Evolutionary conservation across 768 basidiomycete genomes (phyloP).

Genomic region (Mycena metata): DNA sequence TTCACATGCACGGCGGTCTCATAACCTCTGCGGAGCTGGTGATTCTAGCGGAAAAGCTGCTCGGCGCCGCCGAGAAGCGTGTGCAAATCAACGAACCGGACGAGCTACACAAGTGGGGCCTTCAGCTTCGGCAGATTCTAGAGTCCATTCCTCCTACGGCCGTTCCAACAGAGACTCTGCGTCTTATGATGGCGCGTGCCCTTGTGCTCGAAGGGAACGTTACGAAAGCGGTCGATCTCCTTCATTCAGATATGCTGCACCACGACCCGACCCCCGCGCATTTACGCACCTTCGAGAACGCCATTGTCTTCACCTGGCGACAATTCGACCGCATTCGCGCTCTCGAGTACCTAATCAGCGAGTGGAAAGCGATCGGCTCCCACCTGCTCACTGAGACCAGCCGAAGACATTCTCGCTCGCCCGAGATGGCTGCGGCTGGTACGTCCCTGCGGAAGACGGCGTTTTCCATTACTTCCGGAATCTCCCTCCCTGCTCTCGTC

Average conservation of each 20-base stretch:
- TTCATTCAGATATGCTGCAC: conserved; percentile 43
- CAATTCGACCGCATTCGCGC: conserved; percentile 49
- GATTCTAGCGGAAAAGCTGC: conserved; percentile 37
- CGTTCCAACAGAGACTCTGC: conserved; percentile 5
- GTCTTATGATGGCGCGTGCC: conserved; percentile 22
- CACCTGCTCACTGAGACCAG: conserved; percentile 39
- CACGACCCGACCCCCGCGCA: conserved; percentile 41
- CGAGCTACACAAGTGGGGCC: conserved; percentile 29
- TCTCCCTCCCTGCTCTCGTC: conserved; percentile 51
- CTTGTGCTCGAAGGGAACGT: conserved; percentile 42
- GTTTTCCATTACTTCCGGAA: conserved; percentile 44
- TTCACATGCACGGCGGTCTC: conserved; percentile 42
- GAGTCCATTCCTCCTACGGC: neutral
- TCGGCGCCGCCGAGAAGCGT: conserved; percentile 38
- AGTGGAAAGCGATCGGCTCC: conserved; percentile 36
- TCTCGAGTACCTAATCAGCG: conserved; percentile 44
- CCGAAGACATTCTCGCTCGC: conserved; percentile 20
- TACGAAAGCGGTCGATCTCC: conserved; percentile 48
- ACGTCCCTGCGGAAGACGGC: conserved; percentile 47
- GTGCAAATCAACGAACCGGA: conserved; percentile 31
- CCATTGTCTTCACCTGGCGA: conserved; percentile 53
- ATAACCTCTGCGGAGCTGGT: conserved; percentile 39
- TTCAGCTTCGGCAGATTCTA: conserved; percentile 19
- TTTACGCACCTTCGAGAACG: conserved; percentile 51
- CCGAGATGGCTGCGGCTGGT: conserved; percentile 8